Evolutionary conservation across 2,329 filamentous ascomycete genomes (phyloP).

Genomic region (Pestalotiopsis sp.): DNA sequence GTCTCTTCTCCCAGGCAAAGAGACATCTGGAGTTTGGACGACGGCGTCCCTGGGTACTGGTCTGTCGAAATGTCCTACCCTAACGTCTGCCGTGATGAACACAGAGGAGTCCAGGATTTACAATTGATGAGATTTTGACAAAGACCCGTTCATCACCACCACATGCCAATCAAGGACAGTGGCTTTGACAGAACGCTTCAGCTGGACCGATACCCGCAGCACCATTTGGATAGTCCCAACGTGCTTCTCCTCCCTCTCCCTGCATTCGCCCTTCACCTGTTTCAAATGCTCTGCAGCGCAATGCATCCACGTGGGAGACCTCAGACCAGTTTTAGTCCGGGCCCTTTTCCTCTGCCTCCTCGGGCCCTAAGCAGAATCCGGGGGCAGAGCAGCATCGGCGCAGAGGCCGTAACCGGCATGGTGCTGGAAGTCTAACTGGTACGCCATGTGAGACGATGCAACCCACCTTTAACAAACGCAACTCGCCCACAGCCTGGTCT

Average conservation of each 20-base stretch:
- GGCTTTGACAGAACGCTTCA: neutral
- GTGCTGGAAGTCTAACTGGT: neutral
- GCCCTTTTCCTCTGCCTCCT: neutral
- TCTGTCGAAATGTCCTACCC: no score
- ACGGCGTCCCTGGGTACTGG: neutral
- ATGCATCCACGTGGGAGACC: neutral
- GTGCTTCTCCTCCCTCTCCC: neutral
- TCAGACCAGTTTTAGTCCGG: neutral
- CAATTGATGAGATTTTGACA: neutral
- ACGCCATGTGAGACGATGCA: neutral
- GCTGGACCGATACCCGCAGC: neutral
- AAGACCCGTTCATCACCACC: neutral
- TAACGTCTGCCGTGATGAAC: no score
- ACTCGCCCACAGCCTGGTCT: neutral
- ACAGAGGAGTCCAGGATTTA: neutral
- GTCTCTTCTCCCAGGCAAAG: neutral
- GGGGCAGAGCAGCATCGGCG: neutral
- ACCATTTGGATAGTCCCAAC: neutral
- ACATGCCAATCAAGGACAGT: neutral
- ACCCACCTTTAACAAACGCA: neutral
- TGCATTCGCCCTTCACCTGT: neutral
- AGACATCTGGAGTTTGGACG: neutral
- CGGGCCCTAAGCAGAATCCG: neutral
- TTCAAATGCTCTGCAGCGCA: neutral
- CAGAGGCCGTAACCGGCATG: neutral